phyloP scores from a whole-genome alignment of 768 basidiomycete genomes.

The Suillus subaureus region DNA sequence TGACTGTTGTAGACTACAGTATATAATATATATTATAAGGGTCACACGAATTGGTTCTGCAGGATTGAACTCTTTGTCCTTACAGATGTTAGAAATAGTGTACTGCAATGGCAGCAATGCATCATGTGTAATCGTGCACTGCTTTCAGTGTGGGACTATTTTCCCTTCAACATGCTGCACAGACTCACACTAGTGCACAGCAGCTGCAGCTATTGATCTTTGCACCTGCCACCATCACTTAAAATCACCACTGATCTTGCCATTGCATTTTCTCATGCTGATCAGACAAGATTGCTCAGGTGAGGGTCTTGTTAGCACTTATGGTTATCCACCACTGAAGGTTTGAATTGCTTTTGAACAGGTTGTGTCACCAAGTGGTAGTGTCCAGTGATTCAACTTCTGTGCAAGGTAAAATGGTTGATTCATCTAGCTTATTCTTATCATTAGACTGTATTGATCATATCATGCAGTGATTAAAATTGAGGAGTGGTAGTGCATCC shows the following conservation, averaged over 20 bases:
- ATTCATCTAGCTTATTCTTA: too few species aligned
- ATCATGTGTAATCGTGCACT: not conserved
- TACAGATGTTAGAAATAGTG: too few species aligned
- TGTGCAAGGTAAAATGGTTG: not conserved
- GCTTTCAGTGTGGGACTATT: not conserved
- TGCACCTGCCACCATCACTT: not conserved
- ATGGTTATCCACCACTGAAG: not conserved
- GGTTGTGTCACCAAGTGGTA: too few species aligned
- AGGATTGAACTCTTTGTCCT: too few species aligned
- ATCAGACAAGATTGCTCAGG: not conserved
- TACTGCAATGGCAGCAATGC: not conserved
- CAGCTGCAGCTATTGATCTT: too few species aligned
- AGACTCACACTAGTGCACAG: too few species aligned
- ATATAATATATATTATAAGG: too few species aligned
- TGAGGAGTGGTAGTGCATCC: not conserved
- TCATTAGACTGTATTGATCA: not conserved
- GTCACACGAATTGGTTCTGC: too few species aligned
- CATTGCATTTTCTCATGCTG: not conserved
- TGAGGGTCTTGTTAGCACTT: not conserved
- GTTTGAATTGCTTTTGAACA: not conserved
- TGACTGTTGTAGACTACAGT: too few species aligned
- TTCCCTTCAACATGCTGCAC: not conserved
- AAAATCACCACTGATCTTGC: not conserved
- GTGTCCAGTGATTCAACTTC: not conserved
- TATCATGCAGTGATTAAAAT: too few species aligned